Percentiles rank a stretch among this genome's conserved stretches.
phyloP scores from a whole-genome alignment of 1,139 yeast genomes.

The Pichia sp. region DNA sequence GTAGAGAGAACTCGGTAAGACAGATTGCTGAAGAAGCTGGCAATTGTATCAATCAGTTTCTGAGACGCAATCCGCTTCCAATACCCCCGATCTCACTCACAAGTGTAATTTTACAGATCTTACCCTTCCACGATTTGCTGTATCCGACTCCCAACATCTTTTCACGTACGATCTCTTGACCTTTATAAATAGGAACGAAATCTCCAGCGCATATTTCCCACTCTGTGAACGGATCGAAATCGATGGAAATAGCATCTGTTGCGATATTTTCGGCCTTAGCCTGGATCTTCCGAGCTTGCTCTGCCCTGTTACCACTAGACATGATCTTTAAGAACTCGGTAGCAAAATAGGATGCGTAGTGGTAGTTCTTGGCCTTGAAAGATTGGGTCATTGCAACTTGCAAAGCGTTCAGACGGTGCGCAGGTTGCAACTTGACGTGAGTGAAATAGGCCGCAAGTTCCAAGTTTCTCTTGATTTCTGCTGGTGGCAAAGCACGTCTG shows the following conservation, averaged over 20 bases:
- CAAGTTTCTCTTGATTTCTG: slow-evolving; percentile 75
- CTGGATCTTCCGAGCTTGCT: slow-evolving; percentile 81
- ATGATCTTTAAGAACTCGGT: slow-evolving; percentile 68
- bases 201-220: slow-evolving; percentile 88
- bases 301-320: slow-evolving; percentile 75
- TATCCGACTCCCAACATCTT: slow-evolving; percentile 92
- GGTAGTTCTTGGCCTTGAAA: slow-evolving; percentile 80
- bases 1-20: background rate
- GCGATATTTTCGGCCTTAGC: slow-evolving; percentile 74
- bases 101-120: slow-evolving; percentile 68
- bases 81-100: slow-evolving; percentile 87
- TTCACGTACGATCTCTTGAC: slow-evolving; percentile 64
- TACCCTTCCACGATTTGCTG: slow-evolving; percentile 72
- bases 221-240: slow-evolving; percentile 88
- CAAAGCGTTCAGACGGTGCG: slow-evolving; percentile 81
- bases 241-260: slow-evolving; percentile 82
- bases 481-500: slow-evolving; percentile 73
- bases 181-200: slow-evolving; percentile 82
- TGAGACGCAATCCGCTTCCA: slow-evolving; percentile 77
- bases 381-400: slow-evolving; percentile 95
- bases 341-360: slow-evolving; percentile 89
- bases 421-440: slow-evolving; percentile 71
- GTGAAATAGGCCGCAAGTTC: slow-evolving; percentile 97
- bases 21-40: too few relatives aligned
- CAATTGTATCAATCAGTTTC: too few relatives aligned